Evolutionary conservation across 2,329 filamentous ascomycete genomes (phyloP), one percentile per base, ranked within the genome.

Genomic region (Cladophialophora exuberans): DNA sequence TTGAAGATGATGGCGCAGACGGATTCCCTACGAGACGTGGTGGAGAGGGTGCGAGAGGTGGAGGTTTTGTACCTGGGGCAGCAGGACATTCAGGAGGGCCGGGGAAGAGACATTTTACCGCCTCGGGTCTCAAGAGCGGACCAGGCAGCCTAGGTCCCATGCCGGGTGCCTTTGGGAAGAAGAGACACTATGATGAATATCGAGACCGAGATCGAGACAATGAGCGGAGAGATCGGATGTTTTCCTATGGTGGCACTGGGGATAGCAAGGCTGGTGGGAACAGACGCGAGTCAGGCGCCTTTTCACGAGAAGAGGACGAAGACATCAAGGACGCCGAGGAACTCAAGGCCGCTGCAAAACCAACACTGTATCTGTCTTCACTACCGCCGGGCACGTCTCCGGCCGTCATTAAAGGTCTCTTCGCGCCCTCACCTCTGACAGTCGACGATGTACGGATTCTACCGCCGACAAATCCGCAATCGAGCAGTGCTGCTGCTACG

Each of bases 401-500:
- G 5, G 73, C 76, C 11, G 72, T 75, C 39, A 71, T 82, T 58
- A 80, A 79, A 60, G 70, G 72, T 22, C 66, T 81, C 46, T 61
- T 65, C 35, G 72, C 82, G 23, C 74, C 72, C 0, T 67, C 80
- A 0, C 83, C 76, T 17, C 67, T 95, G 48, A 80, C 72, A 0
- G 84, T 93, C 4, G 89, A 93, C 65, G 81, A 83, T 59, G 85
- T 96, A 46, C 87, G 87, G 66, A 84, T 94, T 25, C 71, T 88
- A 23, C 81, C 85, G 2, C 72, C 80, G n/a, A n/a, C n/a, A n/a
- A n/a, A n/a, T 0, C 79, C 78, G 2, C 73, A 81, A 1, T n/a
- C n/a, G n/a, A n/a, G n/a, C n/a, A n/a, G n/a, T n/a, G 72, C 73
- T 9, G 52, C 64, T 13, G 60, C 67, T 10, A 80, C 76, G 2